These are phyloP conservation scores for Colletotrichum truncatum DNA, from an alignment of 2,329 filamentous ascomycete species.

Conservation along the genomic window DNA sequence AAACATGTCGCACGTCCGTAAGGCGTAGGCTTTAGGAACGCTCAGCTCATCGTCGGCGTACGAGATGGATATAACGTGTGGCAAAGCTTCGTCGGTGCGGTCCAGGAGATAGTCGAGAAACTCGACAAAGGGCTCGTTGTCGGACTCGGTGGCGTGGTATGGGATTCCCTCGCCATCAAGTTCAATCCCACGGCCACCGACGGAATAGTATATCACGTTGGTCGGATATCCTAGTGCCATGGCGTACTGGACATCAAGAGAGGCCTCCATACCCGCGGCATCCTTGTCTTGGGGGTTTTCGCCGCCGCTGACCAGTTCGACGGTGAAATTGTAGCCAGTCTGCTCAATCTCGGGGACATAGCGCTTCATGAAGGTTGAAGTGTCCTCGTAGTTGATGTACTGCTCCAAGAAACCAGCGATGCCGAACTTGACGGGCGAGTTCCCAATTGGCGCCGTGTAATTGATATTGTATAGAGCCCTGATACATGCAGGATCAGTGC, in stretches of 20 bases:
- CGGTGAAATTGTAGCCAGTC: slow-evolving; percentile 48
- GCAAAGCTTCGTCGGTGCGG: slow-evolving; percentile 53
- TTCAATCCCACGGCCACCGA: slow-evolving; percentile 53
- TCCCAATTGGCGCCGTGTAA: slow-evolving; percentile 37
- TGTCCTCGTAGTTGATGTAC: slow-evolving; percentile 54
- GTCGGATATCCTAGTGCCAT: slow-evolving; percentile 55
- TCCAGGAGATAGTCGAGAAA: slow-evolving; percentile 60
- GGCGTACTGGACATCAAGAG: slow-evolving; percentile 58
- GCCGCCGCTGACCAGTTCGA: slow-evolving; percentile 52
- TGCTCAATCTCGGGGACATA: slow-evolving; percentile 46
- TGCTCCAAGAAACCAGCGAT: slow-evolving; percentile 61
- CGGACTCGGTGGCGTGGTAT: slow-evolving; percentile 38
- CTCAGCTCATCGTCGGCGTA: slow-evolving; percentile 68
- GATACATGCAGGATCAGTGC: slow-evolving; percentile 50
- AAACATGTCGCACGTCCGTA: slow-evolving; percentile 61
- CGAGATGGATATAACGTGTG: slow-evolving; percentile 65
- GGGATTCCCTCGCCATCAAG: slow-evolving; percentile 48
- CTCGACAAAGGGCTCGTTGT: slow-evolving; percentile 67
- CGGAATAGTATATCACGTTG: slow-evolving; percentile 54
- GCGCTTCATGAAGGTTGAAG: slow-evolving; percentile 46
- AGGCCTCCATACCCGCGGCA: slow-evolving; percentile 53
- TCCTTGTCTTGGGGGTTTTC: slow-evolving; percentile 50
- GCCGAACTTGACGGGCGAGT: slow-evolving; percentile 50
- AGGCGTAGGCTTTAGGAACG: slow-evolving; percentile 60
- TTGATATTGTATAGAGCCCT: slow-evolving; percentile 55